These are phyloP conservation scores for Aspergillus pseudoviridinutans DNA, from an alignment of 2,329 filamentous ascomycete species.

Conservation along the genomic window DNA sequence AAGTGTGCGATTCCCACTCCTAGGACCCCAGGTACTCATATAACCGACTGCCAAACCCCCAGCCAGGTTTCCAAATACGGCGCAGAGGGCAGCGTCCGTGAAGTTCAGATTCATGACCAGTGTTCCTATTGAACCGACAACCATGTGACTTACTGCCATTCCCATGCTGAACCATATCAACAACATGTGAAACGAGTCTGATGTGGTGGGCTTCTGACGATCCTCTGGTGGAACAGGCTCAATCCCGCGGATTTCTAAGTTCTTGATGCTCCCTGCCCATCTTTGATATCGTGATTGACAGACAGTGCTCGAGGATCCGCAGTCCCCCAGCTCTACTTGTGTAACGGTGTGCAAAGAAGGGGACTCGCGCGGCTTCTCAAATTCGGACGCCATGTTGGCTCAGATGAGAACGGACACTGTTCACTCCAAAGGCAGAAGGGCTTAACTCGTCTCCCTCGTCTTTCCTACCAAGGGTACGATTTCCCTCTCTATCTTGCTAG, in stretches of 20 bases:
- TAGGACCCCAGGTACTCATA: conserved; percentile 40
- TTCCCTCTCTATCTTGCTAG: background rate
- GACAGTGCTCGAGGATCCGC: conserved; percentile 6
- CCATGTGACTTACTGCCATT: conserved; percentile 39
- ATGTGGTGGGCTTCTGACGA: conserved; percentile 21
- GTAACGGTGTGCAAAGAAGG: conserved; percentile 21
- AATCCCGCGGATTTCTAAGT: conserved; percentile 24
- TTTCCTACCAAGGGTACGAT: background rate
- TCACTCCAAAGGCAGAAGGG: background rate
- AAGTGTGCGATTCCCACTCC: conserved; percentile 42
- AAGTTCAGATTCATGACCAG: conserved; percentile 38
- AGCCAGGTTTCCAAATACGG: conserved; percentile 34
- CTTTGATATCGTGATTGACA: conserved; percentile 16
- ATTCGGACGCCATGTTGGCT: conserved; percentile 14
- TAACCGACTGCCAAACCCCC: conserved; percentile 36
- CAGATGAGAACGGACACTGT: background rate
- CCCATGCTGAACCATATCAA: conserved; percentile 40
- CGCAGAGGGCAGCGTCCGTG: conserved; percentile 37
- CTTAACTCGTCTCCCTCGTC: background rate
- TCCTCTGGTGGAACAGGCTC: conserved; percentile 26
- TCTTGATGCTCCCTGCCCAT: conserved; percentile 22
- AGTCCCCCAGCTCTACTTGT: conserved; percentile 18
- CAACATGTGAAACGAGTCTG: conserved; percentile 27
- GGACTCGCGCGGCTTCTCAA: conserved; percentile 24
- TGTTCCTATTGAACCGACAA: conserved; percentile 41